These are phyloP conservation scores for Aspergillus taichungensis DNA, from an alignment of 495 filamentous ascomycete species.

Conservation along the genomic window DNA sequence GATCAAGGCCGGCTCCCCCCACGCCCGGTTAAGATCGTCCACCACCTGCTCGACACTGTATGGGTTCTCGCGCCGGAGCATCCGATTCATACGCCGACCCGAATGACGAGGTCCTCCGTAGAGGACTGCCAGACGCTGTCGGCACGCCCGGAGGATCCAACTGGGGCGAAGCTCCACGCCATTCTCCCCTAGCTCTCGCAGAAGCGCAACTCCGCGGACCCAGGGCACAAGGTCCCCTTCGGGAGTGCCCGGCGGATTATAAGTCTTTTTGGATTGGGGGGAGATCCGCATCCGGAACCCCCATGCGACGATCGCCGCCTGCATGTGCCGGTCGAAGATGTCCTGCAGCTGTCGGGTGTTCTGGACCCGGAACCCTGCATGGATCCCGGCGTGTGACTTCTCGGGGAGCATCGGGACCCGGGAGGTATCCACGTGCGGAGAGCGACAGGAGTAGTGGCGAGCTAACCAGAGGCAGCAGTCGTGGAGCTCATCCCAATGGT, in stretches of 20 bases:
- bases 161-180: conserved; percentile 34
- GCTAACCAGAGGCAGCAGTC: conserved; percentile 37
- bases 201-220: conserved; percentile 44
- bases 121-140: conserved; percentile 40
- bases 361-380: not conserved
- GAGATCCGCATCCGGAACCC: conserved; percentile 41
- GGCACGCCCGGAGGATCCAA: conserved; percentile 34
- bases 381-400: not conserved
- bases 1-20: conserved; percentile 26
- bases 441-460: conserved; percentile 22
- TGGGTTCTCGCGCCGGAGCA: conserved; percentile 27
- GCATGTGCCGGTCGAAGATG: conserved; percentile 39
- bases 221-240: conserved; percentile 24
- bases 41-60: conserved; percentile 22
- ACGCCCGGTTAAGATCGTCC: conserved; percentile 24
- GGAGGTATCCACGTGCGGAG: not conserved
- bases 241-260: conserved; percentile 3
- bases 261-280: conserved; percentile 5
- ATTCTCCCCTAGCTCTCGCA: conserved; percentile 35
- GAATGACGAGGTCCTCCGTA: conserved; percentile 32
- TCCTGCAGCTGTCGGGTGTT: conserved; percentile 20
- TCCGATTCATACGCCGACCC: conserved; percentile 24
- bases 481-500: conserved; percentile 28
- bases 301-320: conserved; percentile 49
- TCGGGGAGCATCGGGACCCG: not conserved